Percentiles rank a stretch among this genome's conserved stretches.
phyloP scores from a whole-genome alignment of 305 asterid genomes.

The Fraxinus baroniana region DNA sequence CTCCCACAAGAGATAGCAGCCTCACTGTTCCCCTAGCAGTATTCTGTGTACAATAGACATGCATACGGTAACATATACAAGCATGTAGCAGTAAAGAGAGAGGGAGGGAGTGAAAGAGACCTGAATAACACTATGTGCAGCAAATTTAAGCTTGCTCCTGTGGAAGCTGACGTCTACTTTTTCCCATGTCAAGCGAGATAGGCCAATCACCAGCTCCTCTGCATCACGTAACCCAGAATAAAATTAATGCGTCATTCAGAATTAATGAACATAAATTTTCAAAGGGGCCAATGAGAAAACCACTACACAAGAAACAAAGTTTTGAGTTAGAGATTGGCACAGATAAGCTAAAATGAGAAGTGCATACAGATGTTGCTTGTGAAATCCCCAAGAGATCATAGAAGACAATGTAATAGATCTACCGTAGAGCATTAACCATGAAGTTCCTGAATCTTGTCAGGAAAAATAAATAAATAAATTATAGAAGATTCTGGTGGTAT shows the following conservation, averaged over 20 bases:
- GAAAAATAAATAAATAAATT: neutral
- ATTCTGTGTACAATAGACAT: neutral
- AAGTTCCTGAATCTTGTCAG: neutral
- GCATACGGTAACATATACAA: neutral
- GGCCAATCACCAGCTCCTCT: slow-evolving; percentile 80
- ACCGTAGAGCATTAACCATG: neutral
- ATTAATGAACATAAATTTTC: neutral
- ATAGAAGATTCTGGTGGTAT: neutral
- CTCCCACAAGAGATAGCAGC: neutral
- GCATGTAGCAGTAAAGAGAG: neutral
- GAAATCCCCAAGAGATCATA: neutral
- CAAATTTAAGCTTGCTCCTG: slow-evolving; percentile 64
- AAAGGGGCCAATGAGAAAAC: neutral
- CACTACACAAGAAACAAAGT: neutral
- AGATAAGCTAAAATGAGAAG: neutral
- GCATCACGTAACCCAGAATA: slow-evolving; percentile 21
- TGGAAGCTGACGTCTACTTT: slow-evolving; percentile 97
- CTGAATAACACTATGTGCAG: slow-evolving; percentile 97
- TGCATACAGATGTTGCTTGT: neutral
- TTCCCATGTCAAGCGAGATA: slow-evolving; percentile 92
- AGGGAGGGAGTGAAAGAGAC: slow-evolving; percentile 35
- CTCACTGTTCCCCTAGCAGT: neutral
- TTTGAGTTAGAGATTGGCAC: neutral
- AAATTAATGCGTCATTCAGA: slow-evolving; percentile 5
- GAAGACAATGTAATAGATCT: neutral